Evolutionary conservation across 352 stramenopile species (phyloP).

Genomic region (Phytophthora sp.): DNA sequence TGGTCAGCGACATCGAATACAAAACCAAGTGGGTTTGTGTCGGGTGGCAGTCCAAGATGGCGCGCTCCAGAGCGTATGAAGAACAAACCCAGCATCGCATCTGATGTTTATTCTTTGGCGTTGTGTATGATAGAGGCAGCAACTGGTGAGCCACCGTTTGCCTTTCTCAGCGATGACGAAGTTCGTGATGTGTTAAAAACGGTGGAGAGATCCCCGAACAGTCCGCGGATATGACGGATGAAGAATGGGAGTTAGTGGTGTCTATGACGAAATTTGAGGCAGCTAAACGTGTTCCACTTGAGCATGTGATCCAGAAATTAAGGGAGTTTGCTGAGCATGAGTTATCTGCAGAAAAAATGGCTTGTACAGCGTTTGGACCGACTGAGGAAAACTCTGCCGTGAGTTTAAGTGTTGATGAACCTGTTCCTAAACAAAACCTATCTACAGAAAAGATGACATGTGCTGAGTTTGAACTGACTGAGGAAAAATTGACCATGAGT

Average conservation of each 20-base stretch:
- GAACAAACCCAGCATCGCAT: conserved; percentile 12
- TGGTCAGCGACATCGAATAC: no score
- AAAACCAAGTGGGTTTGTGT: no score
- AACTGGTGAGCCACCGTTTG: conserved; percentile 20
- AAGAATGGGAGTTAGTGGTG: conserved; percentile 22
- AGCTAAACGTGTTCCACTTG: background rate
- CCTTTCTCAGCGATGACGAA: background rate
- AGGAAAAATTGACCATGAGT: no score
- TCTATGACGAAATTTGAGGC: conserved; percentile 8
- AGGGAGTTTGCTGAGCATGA: background rate
- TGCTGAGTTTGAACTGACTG: no score
- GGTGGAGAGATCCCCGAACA: conserved; percentile 1
- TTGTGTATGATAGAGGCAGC: conserved; percentile 35
- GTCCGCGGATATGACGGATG: conserved; percentile 12
- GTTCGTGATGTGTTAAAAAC: conserved; percentile 6
- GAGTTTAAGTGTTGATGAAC: no score
- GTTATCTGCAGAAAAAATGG: no score
- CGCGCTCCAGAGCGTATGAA: conserved; percentile 32
- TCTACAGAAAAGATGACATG: no score
- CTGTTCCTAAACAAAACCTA: no score
- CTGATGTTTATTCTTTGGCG: conserved; percentile 35
- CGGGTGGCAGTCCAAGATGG: no score
- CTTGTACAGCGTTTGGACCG: no score
- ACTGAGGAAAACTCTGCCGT: no score
- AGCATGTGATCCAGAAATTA: background rate